phyloP scores from a whole-genome alignment of 1,139 yeast species.

The Yamadazyma epiphylla region DNA sequence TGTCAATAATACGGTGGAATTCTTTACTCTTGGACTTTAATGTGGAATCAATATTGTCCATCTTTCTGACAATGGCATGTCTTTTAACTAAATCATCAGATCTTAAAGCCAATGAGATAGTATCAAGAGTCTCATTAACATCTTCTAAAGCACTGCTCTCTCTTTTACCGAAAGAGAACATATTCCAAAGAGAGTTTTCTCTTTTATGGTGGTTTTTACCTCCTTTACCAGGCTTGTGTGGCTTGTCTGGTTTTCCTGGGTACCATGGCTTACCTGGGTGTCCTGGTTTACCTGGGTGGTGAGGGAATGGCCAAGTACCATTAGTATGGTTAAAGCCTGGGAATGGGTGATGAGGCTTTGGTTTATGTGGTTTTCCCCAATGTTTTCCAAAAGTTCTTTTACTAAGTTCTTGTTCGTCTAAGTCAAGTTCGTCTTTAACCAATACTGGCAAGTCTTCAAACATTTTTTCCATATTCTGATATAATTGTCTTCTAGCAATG shows the following conservation, averaged over 20 bases:
- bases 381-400: conserved; percentile 1
- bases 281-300: conserved; percentile 1
- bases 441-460: conserved; percentile 5
- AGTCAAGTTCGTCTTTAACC: conserved; percentile 3
- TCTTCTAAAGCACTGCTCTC: not conserved
- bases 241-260: not conserved
- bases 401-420: too few species aligned
- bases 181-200: not conserved
- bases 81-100: not conserved
- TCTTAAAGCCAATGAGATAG: not conserved
- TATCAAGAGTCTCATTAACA: not conserved
- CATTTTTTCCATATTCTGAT: conserved; percentile 3
- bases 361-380: not conserved
- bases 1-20: not conserved
- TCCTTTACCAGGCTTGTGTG: not conserved
- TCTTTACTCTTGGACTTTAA: not conserved
- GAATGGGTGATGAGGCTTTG: not conserved
- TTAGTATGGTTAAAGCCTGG: not conserved
- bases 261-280: conserved; percentile 1
- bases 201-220: not conserved
- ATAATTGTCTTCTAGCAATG: conserved; percentile 6
- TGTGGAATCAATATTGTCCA: not conserved
- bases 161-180: not conserved
- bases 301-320: conserved; percentile 1
- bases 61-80: not conserved